Percentiles rank a stretch among this genome's conserved stretches.
Conservation (phyloP, 495 filamentous ascomycete species). For the Parmelia sp. region DNA sequence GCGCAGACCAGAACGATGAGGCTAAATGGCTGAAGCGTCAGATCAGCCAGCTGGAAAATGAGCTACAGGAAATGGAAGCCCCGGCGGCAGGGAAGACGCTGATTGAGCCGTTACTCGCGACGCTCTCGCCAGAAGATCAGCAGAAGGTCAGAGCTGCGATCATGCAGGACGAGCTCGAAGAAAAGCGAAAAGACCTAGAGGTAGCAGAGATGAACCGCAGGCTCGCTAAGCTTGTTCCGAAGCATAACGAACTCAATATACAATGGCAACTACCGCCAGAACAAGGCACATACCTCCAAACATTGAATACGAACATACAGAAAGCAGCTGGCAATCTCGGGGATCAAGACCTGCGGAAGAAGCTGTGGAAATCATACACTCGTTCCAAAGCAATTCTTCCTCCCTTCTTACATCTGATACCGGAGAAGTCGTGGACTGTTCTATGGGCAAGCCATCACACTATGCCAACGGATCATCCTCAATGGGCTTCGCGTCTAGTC, state of each 20-base stretch:
- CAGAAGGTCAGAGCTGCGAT: constrained; percentile 29
- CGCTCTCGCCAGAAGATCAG: constrained; percentile 41
- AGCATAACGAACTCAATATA: constrained; percentile 24
- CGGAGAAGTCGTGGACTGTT: constrained; percentile 47
- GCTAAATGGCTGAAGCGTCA: constrained; percentile 40
- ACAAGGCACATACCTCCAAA: constrained; percentile 23
- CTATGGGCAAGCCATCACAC: constrained; percentile 46
- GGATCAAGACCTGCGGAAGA: constrained; percentile 26
- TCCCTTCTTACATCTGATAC: constrained; percentile 39
- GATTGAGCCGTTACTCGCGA: constrained; percentile 30
- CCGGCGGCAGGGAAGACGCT: constrained; percentile 26
- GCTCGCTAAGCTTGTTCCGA: constrained; percentile 29
- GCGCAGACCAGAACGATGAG: constrained; percentile 46
- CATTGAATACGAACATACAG: constrained; percentile 26
- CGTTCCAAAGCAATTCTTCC: constrained; percentile 43
- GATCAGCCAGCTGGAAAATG: constrained; percentile 47
- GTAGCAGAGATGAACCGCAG: constrained; percentile 9
- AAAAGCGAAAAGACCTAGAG: constrained; percentile 19
- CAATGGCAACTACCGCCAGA: constrained; percentile 24
- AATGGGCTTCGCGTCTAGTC: constrained; percentile 55
- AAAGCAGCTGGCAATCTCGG: constrained; percentile 19
- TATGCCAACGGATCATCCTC: constrained; percentile 38
- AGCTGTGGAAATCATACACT: constrained; percentile 39
- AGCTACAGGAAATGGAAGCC: constrained; percentile 45
- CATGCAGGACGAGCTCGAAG: constrained; percentile 19